phyloP scores from a whole-genome alignment of 306 rosid genomes.

The Quercus berberidifolia region DNA sequence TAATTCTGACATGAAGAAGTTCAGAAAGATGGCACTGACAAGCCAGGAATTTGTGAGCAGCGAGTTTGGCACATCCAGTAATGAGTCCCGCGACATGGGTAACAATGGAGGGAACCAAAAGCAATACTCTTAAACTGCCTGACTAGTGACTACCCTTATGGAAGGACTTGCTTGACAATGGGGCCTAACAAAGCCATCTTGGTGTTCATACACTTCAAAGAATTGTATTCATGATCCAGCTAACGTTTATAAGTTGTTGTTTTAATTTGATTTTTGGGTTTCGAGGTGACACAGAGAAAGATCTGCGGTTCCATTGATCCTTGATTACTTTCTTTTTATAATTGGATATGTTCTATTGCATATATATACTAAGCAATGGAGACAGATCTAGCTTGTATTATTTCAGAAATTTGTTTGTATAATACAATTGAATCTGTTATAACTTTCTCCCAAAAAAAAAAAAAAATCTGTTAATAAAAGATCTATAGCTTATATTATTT shows the following conservation, averaged over 20 bases:
- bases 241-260: neutral
- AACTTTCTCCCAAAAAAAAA: no score
- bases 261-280: neutral
- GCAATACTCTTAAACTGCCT: slow-evolving; percentile 1
- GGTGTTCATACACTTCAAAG: neutral
- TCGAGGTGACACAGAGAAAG: neutral
- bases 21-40: slow-evolving; percentile 49
- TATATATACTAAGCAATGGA: neutral
- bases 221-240: neutral
- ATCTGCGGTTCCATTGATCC: neutral
- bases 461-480: no score
- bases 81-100: slow-evolving; percentile 37
- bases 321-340: neutral
- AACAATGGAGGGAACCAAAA: slow-evolving; percentile 2
- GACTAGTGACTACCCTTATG: neutral
- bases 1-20: slow-evolving; percentile 55
- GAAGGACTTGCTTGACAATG: neutral
- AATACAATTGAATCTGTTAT: neutral
- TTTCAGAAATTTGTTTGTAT: neutral
- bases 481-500: neutral
- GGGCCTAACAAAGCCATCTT: neutral
- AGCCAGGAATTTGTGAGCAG: slow-evolving; percentile 53
- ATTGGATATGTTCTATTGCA: neutral
- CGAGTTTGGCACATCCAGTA: slow-evolving; percentile 40
- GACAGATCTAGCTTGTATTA: neutral